Base-by-base conservation (phyloP, 176 grass and related monocot genomes). In the Tillandsia leiboldiana region DNA sequence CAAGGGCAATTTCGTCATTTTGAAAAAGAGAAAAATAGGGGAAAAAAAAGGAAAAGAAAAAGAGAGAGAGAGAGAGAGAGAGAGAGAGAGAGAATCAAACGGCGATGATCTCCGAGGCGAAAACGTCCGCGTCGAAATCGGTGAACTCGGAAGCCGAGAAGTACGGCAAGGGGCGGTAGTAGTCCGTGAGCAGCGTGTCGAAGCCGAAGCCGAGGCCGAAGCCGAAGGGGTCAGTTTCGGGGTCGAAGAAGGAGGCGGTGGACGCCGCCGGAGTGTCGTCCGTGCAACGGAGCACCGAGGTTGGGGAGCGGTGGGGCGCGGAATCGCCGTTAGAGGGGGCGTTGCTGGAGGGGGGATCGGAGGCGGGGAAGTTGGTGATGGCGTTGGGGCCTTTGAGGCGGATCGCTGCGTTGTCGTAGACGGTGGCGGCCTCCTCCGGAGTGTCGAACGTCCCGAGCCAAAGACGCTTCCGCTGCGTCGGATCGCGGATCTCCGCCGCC, bases 371-470 rank as follows among this genome's bases (percentile, higher is more conserved):
- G 78, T 87, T 96, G 33, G 68, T 90, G 73, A 83, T 56, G 17
- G 91, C 91, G 67, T 69, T 66, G 12, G 51, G 48, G 3, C 91
- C 91, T 9, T 82, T 85, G 67, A 96, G 68, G n/a, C 75, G 75
- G 63, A 81, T 28, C 13, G 87, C 91, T 2, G 82, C 87, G 67
- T 64, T 33, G 75, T 96, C 91, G 54, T 96, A 96, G n/a, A 79
- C 87, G 0, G 15, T 3, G 49, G 90, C 95, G 27, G 95, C 95
- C 26, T 83, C 95, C 80, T 94, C 90, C 49, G 90, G 90, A 20
- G 87, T 88, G 82, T 99, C 79, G 73, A 90, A 99, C 51, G 95
- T 99, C 10, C 95, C 95, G 27, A 99, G 90, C 95, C 95, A 99
- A 12, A 86, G 18, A 3, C 84, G 68, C 53, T 83, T 86, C 10